Base-by-base conservation (phyloP, 1,284 basidiomycete species). In the Fomitopsis pinicola region DNA sequence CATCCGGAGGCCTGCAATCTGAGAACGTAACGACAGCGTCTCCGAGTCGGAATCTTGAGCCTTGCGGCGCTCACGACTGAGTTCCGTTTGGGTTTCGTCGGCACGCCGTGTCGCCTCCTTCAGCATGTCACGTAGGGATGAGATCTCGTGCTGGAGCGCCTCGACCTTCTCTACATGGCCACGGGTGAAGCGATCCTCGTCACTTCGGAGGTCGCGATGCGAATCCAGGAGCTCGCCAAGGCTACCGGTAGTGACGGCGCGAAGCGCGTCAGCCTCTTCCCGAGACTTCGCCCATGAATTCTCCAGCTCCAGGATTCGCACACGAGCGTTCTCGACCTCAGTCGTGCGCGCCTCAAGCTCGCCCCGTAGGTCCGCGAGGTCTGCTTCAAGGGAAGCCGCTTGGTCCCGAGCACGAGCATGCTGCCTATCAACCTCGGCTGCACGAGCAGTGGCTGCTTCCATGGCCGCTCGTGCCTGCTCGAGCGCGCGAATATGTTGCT, bases 271-370 rank as follows among this genome's bases (percentile, higher is more conserved):
- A 5, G 93, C 92, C 77, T 97, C 95, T 74, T 96, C 92, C 10
- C 94, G 85, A 44, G 92, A 92, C 72, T 91, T 91, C 35, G 91
- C 84, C 89, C 92, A 95, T 10, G 89, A 85, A 67, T 90, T 91
- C 73, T 96, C 92, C 15, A 89, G 86, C 63, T 95, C 92, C 26
- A 82, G 79, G 52, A 93, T 76, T 58, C 88, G 82, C 10, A 78
- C 75, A 46, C 84, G 81, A 1, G 88, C 80, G n/a, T 82, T 74
- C 63, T 95, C 93, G 8, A 86, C 82, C 72, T 96, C 94, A 0
- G 83, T 77, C 1, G 82, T 82, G 60, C 86, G 82, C 28, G 84
- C 76, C 72, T 97, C 94, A 6, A 96, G 77, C 60, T 96, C 94
- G 14, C 85, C 85, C 53, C 86, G 86, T 9, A 91, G 78, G 58